Evolutionary conservation across 306 rosid genomes (phyloP).

Genomic region (Argentina anserina): DNA sequence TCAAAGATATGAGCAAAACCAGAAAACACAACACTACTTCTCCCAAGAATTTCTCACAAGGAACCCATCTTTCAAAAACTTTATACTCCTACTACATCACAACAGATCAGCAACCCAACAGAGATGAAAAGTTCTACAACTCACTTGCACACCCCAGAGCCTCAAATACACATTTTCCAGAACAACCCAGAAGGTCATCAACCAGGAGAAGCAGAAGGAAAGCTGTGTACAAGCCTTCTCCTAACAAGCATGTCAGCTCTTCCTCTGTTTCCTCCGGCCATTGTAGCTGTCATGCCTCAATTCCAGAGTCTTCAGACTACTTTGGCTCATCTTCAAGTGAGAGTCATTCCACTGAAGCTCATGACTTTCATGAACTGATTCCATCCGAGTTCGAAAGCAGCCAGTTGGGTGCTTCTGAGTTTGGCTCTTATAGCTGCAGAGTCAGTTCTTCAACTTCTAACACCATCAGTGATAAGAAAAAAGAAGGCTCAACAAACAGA

Average conservation of each 20-base stretch:
- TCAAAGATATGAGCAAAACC: constrained; percentile 62
- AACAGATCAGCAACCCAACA: constrained; percentile 32
- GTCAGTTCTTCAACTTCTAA: constrained; percentile 63
- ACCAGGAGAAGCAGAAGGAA: constrained; percentile 55
- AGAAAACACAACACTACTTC: constrained; percentile 40
- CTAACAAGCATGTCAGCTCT: constrained; percentile 15
- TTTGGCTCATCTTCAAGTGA: constrained; percentile 45
- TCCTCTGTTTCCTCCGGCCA: constrained; percentile 30
- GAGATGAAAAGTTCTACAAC: constrained; percentile 33
- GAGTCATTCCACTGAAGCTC: constrained; percentile 39
- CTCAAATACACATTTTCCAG: constrained; percentile 44
- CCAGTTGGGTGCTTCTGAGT: constrained; percentile 34
- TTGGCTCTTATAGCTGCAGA: constrained; percentile 23
- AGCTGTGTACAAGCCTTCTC: constrained; percentile 75
- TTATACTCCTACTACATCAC: constrained; percentile 37
- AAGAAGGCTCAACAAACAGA: constrained; percentile 36
- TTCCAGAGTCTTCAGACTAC: constrained; percentile 45
- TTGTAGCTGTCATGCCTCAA: constrained; percentile 33
- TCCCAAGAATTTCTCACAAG: constrained; percentile 38
- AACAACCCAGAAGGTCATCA: constrained; percentile 66
- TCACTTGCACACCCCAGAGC: constrained; percentile 37
- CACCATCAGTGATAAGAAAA: constrained; percentile 64
- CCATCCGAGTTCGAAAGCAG: constrained; percentile 55
- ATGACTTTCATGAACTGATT: constrained; percentile 29
- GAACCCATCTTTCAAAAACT: constrained; percentile 37